Percentiles rank a stretch among this genome's conserved stretches.
These are phyloP conservation scores for Cyberlindnera mississippiensis DNA, from an alignment of 805 yeast genomes.

Conservation along the genomic window DNA sequence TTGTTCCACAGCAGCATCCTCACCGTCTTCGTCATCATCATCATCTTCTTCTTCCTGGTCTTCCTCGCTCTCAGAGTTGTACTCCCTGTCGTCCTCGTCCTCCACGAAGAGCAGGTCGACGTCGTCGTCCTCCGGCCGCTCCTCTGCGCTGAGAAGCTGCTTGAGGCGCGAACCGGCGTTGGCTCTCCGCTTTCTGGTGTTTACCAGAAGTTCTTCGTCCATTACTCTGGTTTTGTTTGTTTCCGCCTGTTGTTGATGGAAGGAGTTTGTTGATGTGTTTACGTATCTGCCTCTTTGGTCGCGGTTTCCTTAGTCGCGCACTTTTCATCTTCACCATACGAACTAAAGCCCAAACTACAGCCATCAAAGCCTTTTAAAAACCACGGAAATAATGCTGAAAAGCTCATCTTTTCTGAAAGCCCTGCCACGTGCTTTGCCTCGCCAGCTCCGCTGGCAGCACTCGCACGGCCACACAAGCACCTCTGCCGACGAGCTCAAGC, in stretches of 20 bases:
- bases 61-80: slow-evolving; percentile 31
- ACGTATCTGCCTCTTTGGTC: not conserved
- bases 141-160: slow-evolving; percentile 67
- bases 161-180: slow-evolving; percentile 89
- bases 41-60: slow-evolving; percentile 32
- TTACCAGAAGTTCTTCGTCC: slow-evolving; percentile 51
- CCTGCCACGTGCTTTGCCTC: no score
- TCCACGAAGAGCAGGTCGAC: slow-evolving; percentile 67
- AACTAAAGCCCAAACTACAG: no score
- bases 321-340: no score
- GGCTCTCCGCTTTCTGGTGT: slow-evolving; percentile 71
- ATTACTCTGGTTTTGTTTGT: not conserved
- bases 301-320: not conserved
- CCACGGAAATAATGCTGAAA: no score
- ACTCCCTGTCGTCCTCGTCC: slow-evolving; percentile 53
- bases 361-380: no score
- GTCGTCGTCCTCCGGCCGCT: slow-evolving; percentile 50
- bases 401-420: no score
- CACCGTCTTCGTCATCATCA: slow-evolving; percentile 8
- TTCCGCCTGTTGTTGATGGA: not conserved
- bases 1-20: slow-evolving; percentile 13
- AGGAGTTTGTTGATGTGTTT: not conserved
- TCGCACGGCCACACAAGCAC: slow-evolving; percentile 32
- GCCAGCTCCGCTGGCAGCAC: not conserved
- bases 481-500: slow-evolving; percentile 63